Evolutionary conservation across 2,329 filamentous ascomycete species (phyloP), one percentile per base, ranked within the genome.

Genomic region (Lanzia echinophila): DNA sequence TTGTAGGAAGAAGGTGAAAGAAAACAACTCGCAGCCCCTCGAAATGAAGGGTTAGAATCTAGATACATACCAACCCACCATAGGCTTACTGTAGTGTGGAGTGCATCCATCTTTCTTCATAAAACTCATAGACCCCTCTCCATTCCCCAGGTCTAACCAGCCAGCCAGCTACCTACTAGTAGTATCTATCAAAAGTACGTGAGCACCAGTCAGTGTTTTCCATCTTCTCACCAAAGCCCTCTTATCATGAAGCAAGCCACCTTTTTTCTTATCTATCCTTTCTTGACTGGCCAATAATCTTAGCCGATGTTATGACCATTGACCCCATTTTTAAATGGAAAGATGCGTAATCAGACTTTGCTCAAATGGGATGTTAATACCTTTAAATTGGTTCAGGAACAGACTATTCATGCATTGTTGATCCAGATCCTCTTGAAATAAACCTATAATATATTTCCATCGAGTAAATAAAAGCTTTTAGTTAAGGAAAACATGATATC

Each of bases 401-500:
- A 15, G 15, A 19, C n/a, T n/a, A n/a, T 19, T n/a, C 38, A 22
- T 44, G 28, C 12, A 7, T 42, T n/a, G 6, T 32, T 24, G 17
- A 38, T 45, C 41, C 45, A 34, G 31, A 33, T 34, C 20, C 32
- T 33, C 45, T 31, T 6, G 17, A 39, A 22, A 36, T n/a, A 45
- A 38, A 20, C 50, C 41, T 52, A 52, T 52, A 20, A 52, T 47
- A 7, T 46, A 20, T 52, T 52, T 52, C 20, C 28, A 52, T 52
- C 49, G 49, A 52, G 49, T 52, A 52, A 52, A 38, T 38, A 32
- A 28, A 31, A 43, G n/a, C 34, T 13, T 3, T 22, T 46, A n/a
- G 41, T 28, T 38, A 17, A 38, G 36, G 36, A 38, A 15, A 17
- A 8, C 36, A 2, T 7, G 32, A 34, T 7, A 34, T 13, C 33